Evolutionary conservation across 129 eudicot species (phyloP).

Genomic region (Saposhnikovia divaricata): DNA sequence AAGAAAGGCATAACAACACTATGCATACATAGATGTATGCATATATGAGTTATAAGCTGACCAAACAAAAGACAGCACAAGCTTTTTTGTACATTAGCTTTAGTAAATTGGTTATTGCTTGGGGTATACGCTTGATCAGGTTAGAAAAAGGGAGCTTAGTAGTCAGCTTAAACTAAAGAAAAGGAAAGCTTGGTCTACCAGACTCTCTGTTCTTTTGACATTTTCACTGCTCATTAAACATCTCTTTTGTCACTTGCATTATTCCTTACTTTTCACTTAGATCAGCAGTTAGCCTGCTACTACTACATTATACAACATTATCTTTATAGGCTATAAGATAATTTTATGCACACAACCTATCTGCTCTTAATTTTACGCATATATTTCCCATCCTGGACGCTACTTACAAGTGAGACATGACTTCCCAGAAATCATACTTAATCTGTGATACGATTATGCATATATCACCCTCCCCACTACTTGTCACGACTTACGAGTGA

Average conservation of each 20-base stretch:
- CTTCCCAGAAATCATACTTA: not conserved
- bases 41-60: not conserved
- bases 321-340: not conserved
- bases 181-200: slow-evolving; percentile 16
- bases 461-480: too few relatives aligned
- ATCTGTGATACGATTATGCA: too few relatives aligned
- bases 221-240: not conserved
- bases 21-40: not conserved
- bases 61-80: slow-evolving; percentile 14
- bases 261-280: not conserved
- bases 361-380: not conserved
- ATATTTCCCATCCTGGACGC: not conserved
- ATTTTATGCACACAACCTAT: too few relatives aligned
- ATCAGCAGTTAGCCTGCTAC: not conserved
- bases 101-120: slow-evolving; percentile 14
- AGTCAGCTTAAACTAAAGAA: slow-evolving; percentile 19
- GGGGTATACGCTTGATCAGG: slow-evolving; percentile 18
- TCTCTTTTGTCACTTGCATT: not conserved
- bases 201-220: not conserved
- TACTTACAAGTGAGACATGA: not conserved
- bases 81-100: slow-evolving; percentile 11
- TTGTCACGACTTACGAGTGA: not conserved
- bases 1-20: not conserved
- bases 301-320: not conserved
- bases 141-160: slow-evolving; percentile 1